phyloP scores from a whole-genome alignment of 2,329 filamentous ascomycete species.

The Clarireedia hainanense region DNA sequence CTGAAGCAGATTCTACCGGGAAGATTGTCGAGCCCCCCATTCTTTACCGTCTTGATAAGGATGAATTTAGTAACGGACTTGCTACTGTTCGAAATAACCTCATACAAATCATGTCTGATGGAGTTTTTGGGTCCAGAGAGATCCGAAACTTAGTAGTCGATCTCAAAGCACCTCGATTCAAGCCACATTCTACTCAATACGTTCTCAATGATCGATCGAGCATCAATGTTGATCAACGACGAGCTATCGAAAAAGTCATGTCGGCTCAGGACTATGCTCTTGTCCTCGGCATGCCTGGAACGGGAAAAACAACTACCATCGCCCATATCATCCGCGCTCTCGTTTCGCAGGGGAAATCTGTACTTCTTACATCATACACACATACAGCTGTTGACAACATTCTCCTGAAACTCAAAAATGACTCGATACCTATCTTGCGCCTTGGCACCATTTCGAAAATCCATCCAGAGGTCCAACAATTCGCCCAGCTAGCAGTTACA shows the following conservation, averaged over 20 bases:
- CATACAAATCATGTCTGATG: conserved; percentile 81
- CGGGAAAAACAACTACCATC: conserved; percentile 96
- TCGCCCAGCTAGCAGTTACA: conserved; percentile 69
- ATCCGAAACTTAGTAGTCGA: conserved; percentile 78
- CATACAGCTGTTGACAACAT: conserved; percentile 99
- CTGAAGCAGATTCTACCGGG: conserved; percentile 42
- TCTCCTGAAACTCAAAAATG: conserved; percentile 76
- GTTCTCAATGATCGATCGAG: conserved; percentile 52
- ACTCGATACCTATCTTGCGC: conserved; percentile 72
- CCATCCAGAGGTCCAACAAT: conserved; percentile 78
- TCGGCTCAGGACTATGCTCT: conserved; percentile 90
- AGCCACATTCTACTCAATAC: conserved; percentile 54
- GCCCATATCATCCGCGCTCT: conserved; percentile 92
- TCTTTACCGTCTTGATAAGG: conserved; percentile 85
- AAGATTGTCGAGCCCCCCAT: conserved; percentile 48
- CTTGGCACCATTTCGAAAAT: conserved; percentile 80
- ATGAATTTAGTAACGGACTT: conserved; percentile 98
- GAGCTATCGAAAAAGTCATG: conserved; percentile 91
- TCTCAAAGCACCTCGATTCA: conserved; percentile 65
- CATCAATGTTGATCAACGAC: conserved; percentile 81
- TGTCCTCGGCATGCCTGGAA: conserved; percentile 97
- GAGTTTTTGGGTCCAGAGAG: conserved; percentile 60
- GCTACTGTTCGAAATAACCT: conserved; percentile 90
- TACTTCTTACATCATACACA: conserved; percentile 90
- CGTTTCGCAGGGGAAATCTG: conserved; percentile 81